Evolutionary conservation across 1,284 basidiomycete genomes (phyloP), one percentile per base, ranked within the genome.

Genomic region (Apiotrichum veenhuisii): DNA sequence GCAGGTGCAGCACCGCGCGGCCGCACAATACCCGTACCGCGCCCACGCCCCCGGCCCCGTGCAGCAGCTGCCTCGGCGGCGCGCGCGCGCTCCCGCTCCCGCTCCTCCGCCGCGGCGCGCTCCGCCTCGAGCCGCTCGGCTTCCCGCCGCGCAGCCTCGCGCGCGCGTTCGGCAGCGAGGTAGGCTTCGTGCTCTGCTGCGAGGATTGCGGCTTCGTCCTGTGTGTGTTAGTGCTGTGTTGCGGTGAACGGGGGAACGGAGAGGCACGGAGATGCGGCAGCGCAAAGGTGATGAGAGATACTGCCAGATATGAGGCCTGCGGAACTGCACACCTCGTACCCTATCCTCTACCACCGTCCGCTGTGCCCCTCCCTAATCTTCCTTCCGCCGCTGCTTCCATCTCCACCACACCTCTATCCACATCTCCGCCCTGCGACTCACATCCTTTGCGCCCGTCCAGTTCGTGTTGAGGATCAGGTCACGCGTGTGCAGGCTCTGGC

Each of bases 401-500:
- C n/a, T n/a, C n/a, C n/a, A n/a, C n/a, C n/a, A n/a, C n/a, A n/a
- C n/a, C n/a, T n/a, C n/a, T n/a, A n/a, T n/a, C n/a, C n/a, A n/a
- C n/a, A n/a, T n/a, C n/a, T n/a, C n/a, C n/a, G n/a, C n/a, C n/a
- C n/a, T n/a, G n/a, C n/a, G n/a, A 69, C 74, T 65, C 55, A 77
- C 76, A 50, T 73, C 74, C 18, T 59, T 47, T 14, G 66, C 64
- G 5, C 76, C 76, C 9, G 69, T 73, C 76, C 76, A 77, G 18
- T 58, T 56, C 5, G 70, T 64, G 52, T 77, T 72, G 26, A 68
- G 41, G 20, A 77, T 52, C 20, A 76, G 55, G 43, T 63, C 50
- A 54, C 72, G 69, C 1, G 73, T 75, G 56, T 77, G 74, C 54
- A 74, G 71, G 38, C 73, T 58, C 56, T 77, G 76, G 26, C 73